phyloP scores from a whole-genome alignment of 2,329 filamentous ascomycete genomes.

The Mariannaea sp. region DNA sequence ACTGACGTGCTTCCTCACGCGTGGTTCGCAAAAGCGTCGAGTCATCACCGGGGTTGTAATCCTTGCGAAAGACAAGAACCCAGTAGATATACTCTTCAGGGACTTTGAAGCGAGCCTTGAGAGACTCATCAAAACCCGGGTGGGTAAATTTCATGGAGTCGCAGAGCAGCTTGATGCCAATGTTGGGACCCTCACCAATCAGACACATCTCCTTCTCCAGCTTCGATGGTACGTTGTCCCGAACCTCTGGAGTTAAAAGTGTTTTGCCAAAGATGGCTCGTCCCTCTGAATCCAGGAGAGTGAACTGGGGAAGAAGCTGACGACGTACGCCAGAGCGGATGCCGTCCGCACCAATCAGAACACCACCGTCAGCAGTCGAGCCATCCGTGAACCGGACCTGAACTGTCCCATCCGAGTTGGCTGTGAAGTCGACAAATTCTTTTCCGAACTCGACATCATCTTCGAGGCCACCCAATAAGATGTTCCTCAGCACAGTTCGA shows the following conservation, averaged over 20 bases:
- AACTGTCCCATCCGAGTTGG: constrained; percentile 18
- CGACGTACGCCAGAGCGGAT: constrained; percentile 18
- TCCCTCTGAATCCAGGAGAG: constrained; percentile 18
- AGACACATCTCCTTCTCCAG: not conserved
- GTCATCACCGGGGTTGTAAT: not conserved
- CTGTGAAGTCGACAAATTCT: constrained; percentile 16
- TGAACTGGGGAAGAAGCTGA: constrained; percentile 22
- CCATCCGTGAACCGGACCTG: constrained; percentile 24
- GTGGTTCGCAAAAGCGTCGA: not conserved
- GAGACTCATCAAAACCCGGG: not conserved
- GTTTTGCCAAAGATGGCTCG: constrained; percentile 22
- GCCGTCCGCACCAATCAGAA: constrained; percentile 28
- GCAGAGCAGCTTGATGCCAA: constrained; percentile 5
- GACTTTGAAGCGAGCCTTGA: not conserved
- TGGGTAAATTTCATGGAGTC: constrained; percentile 11
- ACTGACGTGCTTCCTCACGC: not conserved
- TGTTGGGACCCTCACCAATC: not conserved
- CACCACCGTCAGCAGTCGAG: constrained; percentile 1
- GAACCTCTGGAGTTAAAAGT: constrained; percentile 17
- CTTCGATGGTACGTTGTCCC: constrained; percentile 2
- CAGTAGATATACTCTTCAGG: constrained; percentile 17
- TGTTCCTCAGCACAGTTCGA: constrained; percentile 23
- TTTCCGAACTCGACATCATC: constrained; percentile 21
- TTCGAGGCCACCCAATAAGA: constrained; percentile 25
- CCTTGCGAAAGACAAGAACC: constrained; percentile 10